phyloP scores from a whole-genome alignment of 805 yeast species.

The Yarrowia divulgata region DNA sequence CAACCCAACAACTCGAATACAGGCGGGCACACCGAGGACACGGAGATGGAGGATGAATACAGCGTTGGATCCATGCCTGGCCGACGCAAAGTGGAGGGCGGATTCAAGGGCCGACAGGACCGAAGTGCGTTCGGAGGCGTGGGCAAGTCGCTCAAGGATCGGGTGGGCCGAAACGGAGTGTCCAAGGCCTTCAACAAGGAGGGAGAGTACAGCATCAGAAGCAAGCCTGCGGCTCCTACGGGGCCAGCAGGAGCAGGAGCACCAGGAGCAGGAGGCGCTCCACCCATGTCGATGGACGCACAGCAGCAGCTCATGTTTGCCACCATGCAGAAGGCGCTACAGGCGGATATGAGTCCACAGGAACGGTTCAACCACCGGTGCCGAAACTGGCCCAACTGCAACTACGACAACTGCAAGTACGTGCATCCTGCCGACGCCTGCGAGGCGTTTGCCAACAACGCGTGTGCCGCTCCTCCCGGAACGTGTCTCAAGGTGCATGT shows the following conservation, averaged over 20 bases:
- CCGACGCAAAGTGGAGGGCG: neutral
- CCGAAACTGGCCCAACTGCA: conserved; percentile 52
- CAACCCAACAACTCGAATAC: neutral
- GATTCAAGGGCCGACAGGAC: conserved; percentile 13
- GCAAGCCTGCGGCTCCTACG: conserved; percentile 6
- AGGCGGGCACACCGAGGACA: conserved; percentile 1
- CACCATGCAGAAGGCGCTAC: conserved; percentile 20
- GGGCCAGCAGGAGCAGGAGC: neutral
- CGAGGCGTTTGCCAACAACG: conserved; percentile 56
- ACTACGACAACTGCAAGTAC: conserved; percentile 60
- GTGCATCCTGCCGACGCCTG: conserved; percentile 85
- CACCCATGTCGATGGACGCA: neutral
- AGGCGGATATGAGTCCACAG: neutral
- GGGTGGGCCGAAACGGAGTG: conserved; percentile 23
- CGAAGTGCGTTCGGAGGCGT: conserved; percentile 26
- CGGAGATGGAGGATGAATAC: conserved; percentile 24
- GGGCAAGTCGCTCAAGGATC: conserved; percentile 36
- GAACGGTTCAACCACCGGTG: conserved; percentile 45
- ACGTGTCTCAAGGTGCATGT: conserved; percentile 86
- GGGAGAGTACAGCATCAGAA: neutral
- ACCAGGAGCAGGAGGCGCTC: no score
- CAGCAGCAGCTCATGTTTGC: conserved; percentile 26
- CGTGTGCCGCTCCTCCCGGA: conserved; percentile 76
- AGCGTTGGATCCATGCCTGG: neutral
- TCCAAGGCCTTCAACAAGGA: conserved; percentile 26